Percentiles rank a stretch among this genome's conserved stretches.
Evolutionary conservation across 306 rosid species (phyloP).

Genomic region (Inga leiocalycina): DNA sequence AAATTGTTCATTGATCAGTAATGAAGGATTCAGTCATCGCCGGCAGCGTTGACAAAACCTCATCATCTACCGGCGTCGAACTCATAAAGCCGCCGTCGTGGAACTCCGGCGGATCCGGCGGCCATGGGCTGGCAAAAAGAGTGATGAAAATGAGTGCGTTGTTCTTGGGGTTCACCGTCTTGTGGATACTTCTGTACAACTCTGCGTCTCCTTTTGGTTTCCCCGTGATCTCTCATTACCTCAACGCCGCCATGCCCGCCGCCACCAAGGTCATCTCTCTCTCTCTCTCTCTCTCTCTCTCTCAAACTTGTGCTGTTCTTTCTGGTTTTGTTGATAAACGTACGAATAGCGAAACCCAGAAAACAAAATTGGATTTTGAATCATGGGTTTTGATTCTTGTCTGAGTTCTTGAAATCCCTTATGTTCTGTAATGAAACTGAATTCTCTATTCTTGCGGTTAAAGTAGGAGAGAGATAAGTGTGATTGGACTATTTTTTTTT

Average conservation of each 20-base stretch:
- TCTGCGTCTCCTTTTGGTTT: constrained; percentile 43
- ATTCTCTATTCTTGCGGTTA: not conserved
- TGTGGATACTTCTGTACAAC: constrained; percentile 38
- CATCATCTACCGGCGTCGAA: not conserved
- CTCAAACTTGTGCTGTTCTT: not conserved
- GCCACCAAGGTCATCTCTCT: constrained; percentile 12
- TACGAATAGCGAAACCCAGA: not conserved
- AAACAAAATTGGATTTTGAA: constrained; percentile 3
- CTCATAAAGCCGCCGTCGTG: constrained; percentile 5
- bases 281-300: not conserved
- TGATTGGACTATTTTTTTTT: not conserved
- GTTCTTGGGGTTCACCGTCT: constrained; percentile 39
- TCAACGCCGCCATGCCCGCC: constrained; percentile 24
- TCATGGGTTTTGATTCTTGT: constrained; percentile 11
- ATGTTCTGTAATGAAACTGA: not conserved
- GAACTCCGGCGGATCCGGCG: constrained; percentile 31
- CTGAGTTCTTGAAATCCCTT: not conserved
- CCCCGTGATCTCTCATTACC: constrained; percentile 33
- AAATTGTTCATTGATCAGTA: not conserved
- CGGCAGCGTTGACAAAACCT: not conserved
- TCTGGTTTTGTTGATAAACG: not conserved
- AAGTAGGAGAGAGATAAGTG: not conserved
- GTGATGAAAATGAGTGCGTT: not conserved
- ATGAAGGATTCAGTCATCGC: constrained; percentile 38
- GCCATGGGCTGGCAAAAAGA: constrained; percentile 26